A percentile compares a stretch with the other conserved stretches of the same genome.
phyloP scores from a whole-genome alignment of 495 filamentous ascomycete species.

The Penicillium daleae region DNA sequence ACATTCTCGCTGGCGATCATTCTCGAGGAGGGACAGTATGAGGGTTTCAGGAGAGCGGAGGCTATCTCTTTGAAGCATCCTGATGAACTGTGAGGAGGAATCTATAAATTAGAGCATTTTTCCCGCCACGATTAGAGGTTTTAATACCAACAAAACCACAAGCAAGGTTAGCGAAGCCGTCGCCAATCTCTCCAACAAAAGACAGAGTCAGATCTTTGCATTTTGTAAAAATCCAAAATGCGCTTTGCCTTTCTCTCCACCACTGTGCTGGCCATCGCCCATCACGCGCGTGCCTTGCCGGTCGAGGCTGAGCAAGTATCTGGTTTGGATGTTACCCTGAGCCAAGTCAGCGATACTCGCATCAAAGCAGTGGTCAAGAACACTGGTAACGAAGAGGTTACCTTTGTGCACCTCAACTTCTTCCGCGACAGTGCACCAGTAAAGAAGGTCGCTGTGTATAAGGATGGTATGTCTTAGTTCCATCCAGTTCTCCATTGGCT shows the following conservation, averaged over 20 bases:
- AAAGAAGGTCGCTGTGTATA: conserved; percentile 62
- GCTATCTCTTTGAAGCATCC: not conserved
- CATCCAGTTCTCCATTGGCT: not conserved
- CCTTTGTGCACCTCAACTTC: conserved; percentile 64
- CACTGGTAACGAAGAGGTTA: conserved; percentile 56
- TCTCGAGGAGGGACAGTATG: not conserved
- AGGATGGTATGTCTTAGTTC: conserved; percentile 41
- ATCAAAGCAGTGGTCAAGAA: conserved; percentile 67
- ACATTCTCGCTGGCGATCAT: conserved; percentile 5
- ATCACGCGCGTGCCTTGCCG: conserved; percentile 43
- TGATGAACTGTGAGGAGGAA: not conserved
- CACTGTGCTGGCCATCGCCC: conserved; percentile 46
- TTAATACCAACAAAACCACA: not conserved
- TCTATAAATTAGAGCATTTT: conserved; percentile 12
- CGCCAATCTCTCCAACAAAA: not conserved
- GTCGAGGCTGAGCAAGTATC: conserved; percentile 46
- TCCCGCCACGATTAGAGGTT: not conserved
- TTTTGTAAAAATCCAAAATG: conserved; percentile 20
- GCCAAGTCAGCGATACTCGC: conserved; percentile 55
- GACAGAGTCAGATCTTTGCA: not conserved
- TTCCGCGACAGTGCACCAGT: conserved; percentile 61
- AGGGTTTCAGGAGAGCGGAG: not conserved
- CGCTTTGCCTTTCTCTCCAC: conserved; percentile 23
- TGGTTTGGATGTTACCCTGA: conserved; percentile 56
- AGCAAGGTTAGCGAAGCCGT: not conserved